These are phyloP conservation scores for Botrytis galanthina DNA, from an alignment of 2,329 filamentous ascomycete species.

Conservation along the genomic window DNA sequence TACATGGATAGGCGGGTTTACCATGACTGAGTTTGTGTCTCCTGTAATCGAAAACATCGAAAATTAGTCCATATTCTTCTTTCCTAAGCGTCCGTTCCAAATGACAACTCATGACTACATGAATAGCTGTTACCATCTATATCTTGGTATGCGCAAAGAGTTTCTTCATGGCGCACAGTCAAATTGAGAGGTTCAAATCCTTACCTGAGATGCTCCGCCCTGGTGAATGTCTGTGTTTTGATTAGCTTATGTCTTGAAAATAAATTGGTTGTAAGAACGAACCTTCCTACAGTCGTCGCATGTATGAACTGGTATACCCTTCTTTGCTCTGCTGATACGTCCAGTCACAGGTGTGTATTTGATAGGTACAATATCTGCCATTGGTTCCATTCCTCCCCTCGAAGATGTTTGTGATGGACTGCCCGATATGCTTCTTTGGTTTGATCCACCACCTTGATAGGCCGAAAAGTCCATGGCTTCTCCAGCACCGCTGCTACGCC, in stretches of 20 bases:
- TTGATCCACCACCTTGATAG: slow-evolving; percentile 30
- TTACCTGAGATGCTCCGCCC: slow-evolving; percentile 61
- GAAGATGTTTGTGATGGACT: slow-evolving; percentile 32
- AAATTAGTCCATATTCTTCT: neutral
- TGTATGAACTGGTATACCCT: slow-evolving; percentile 39
- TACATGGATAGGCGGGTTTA: slow-evolving; percentile 52
- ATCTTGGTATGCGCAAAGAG: neutral
- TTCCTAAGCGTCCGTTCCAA: neutral
- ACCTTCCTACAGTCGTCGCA: slow-evolving; percentile 38
- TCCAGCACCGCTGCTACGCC: slow-evolving; percentile 32
- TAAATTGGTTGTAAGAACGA: neutral
- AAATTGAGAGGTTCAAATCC: neutral
- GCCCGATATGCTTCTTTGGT: slow-evolving; percentile 29
- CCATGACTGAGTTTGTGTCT: slow-evolving; percentile 61
- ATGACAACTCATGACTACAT: neutral
- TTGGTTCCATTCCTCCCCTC: slow-evolving; percentile 30
- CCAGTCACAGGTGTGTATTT: slow-evolving; percentile 40
- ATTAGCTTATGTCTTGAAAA: slow-evolving; percentile 23
- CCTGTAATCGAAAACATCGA: slow-evolving; percentile 38
- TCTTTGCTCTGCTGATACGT: slow-evolving; percentile 39
- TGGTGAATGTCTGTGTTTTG: slow-evolving; percentile 54
- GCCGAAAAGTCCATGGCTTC: slow-evolving; percentile 34
- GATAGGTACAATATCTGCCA: slow-evolving; percentile 33
- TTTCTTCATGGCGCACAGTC: neutral
- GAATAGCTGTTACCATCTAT: neutral